Evolutionary conservation across 495 filamentous ascomycete genomes (phyloP).

Genomic region (Tuber borchii): DNA sequence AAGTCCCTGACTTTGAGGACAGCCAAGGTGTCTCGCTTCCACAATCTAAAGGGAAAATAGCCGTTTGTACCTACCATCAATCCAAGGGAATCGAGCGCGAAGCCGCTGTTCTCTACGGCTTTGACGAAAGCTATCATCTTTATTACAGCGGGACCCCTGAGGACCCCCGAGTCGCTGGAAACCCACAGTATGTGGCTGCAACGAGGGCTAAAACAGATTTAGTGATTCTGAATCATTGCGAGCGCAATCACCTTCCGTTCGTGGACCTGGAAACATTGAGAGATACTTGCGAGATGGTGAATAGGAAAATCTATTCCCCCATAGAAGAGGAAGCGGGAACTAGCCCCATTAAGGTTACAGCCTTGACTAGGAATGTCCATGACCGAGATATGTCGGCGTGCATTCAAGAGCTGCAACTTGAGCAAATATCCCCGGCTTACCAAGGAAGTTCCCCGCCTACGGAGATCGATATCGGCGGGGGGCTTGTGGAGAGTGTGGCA

Average conservation of each 20-base stretch:
- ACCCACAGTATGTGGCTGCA: slow-evolving; percentile 14
- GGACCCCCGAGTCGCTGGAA: background rate
- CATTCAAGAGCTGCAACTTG: background rate
- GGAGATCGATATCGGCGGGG: background rate
- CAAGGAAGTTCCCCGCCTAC: background rate
- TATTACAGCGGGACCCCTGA: slow-evolving; percentile 5
- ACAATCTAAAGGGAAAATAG: slow-evolving; percentile 12
- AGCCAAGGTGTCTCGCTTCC: background rate
- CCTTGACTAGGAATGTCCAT: background rate
- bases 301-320: background rate
- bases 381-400: background rate
- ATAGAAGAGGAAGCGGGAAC: background rate
- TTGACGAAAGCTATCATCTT: slow-evolving; percentile 9
- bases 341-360: background rate
- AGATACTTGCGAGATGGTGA: slow-evolving; percentile 12
- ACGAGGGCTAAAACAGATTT: slow-evolving; percentile 16
- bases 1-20: background rate
- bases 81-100: slow-evolving; percentile 24
- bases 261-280: slow-evolving; percentile 1
- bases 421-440: background rate
- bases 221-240: slow-evolving; percentile 1
- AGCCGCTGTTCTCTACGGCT: slow-evolving; percentile 11
- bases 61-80: slow-evolving; percentile 16
- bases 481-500: slow-evolving; percentile 9
- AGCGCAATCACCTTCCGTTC: background rate